Evolutionary conservation across 2,329 filamentous ascomycete genomes (phyloP).

Genomic region (Aspergillus pseudotamarii): DNA sequence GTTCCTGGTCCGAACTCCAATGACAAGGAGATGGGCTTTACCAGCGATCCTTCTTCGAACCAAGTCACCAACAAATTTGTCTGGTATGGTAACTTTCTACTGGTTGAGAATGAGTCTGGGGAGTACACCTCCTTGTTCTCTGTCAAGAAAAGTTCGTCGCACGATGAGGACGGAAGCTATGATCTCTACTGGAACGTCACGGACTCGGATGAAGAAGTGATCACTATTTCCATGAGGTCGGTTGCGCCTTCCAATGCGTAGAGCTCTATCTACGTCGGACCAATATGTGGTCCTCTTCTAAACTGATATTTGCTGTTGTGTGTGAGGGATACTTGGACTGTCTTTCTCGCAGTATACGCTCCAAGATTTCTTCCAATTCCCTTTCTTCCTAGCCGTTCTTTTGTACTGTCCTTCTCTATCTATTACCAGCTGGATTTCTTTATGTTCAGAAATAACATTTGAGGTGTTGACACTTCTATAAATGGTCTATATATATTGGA

Average conservation of each 20-base stretch:
- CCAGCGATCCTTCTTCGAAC: slow-evolving; percentile 1
- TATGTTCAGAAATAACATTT: not conserved
- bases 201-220: slow-evolving; percentile 10
- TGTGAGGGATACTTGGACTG: not conserved
- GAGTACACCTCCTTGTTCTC: slow-evolving; percentile 17
- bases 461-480: not conserved
- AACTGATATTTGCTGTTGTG: not conserved
- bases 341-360: not conserved
- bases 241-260: slow-evolving; percentile 13
- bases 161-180: slow-evolving; percentile 10
- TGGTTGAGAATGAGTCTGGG: slow-evolving; percentile 14
- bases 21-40: slow-evolving; percentile 14
- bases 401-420: not conserved
- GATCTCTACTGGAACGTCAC: slow-evolving; percentile 19
- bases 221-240: slow-evolving; percentile 13
- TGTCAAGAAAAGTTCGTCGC: slow-evolving; percentile 10
- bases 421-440: not conserved
- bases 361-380: no score
- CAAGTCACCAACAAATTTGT: slow-evolving; percentile 15
- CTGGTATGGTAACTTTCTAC: slow-evolving; percentile 19
- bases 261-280: not conserved
- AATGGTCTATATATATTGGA: not conserved
- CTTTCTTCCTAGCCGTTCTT: not conserved
- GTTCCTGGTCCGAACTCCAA: slow-evolving; percentile 10
- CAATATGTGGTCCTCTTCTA: not conserved